Evolutionary conservation across 306 rosid species (phyloP), one percentile per base, ranked within the genome.

Genomic region (Dryas alaskensis): DNA sequence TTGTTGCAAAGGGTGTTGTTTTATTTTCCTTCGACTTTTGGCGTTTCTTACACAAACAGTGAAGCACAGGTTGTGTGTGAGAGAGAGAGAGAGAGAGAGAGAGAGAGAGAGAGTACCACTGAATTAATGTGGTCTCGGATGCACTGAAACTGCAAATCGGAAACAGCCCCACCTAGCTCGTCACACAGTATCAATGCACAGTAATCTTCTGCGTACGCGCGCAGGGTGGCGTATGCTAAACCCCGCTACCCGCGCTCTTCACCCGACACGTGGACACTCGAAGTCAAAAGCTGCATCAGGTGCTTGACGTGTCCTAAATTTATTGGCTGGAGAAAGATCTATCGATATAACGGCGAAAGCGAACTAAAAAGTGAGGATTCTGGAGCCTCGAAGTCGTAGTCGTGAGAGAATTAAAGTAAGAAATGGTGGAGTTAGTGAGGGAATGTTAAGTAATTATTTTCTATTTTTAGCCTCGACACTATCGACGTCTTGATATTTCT

Each of bases 1-100:
- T 85, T 91, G 91, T 91, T 69, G 76, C 22, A 80, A 84, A 81
- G 58, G 92, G 73, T 84, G 87, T 71, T 78, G 74, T 81, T 78
- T 86, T 66, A 83, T 81, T 89, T 81, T 77, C 88, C 68, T 54
- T 67, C 79, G 64, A 75, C 67, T 12, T 60, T 73, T 67, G 80
- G 90, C 83, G 87, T 83, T 83, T 65, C 87, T 68, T 78, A 7
- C 25, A 8, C 60, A 54, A 17, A 11, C n/a, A 39, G 78, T 65
- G 22, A 22, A 22, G 22, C 22, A 22, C 22, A 22, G 22, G 22
- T 22, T 22, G 22, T 0, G 22, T 0, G 25, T n/a, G 14, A 7
- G 44, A 59, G 25, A 43, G 80, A 65, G 63, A 52, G 74, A 77
- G 69, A 77, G 76, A 61, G 70, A 79, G 61, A 51, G 46, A 43